phyloP scores from a whole-genome alignment of 108 stramenopile species.

The Epithemia pelagica region DNA sequence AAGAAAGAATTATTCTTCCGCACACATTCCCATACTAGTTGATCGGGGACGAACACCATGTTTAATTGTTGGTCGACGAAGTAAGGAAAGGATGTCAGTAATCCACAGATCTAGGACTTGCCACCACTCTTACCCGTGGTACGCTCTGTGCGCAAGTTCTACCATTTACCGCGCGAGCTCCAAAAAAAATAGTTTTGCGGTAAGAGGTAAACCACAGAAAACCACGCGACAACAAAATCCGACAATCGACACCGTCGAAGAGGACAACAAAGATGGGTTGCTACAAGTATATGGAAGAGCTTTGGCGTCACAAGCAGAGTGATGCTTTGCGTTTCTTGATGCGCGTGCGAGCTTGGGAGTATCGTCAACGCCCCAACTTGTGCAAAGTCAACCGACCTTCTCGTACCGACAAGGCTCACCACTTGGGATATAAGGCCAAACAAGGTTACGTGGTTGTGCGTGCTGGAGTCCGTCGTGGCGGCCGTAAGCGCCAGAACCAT shows the following conservation, averaged over 20 bases:
- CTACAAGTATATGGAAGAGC: conserved; percentile 99
- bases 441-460: conserved; percentile 98
- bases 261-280: too few species aligned
- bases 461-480: conserved; percentile 98
- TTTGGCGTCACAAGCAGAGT: conserved; percentile 99
- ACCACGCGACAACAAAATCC: not conserved
- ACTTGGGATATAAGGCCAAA: conserved; percentile 99
- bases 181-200: not conserved
- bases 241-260: conserved; percentile 14
- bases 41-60: conserved; percentile 77
- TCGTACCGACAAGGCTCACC: conserved; percentile 99
- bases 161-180: too few species aligned
- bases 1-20: conserved; percentile 86
- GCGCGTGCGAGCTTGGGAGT: conserved; percentile 99
- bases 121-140: not conserved
- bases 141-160: not conserved
- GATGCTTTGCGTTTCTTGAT: conserved; percentile 99
- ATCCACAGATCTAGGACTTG: too few species aligned
- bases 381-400: conserved; percentile 87
- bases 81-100: too few species aligned
- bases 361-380: conserved; percentile 97
- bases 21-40: conserved; percentile 88
- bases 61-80: too few species aligned
- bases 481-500: conserved; percentile 98
- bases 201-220: not conserved